Conservation (phyloP, 495 filamentous ascomycete species). For the Neurospora sublineolata region DNA sequence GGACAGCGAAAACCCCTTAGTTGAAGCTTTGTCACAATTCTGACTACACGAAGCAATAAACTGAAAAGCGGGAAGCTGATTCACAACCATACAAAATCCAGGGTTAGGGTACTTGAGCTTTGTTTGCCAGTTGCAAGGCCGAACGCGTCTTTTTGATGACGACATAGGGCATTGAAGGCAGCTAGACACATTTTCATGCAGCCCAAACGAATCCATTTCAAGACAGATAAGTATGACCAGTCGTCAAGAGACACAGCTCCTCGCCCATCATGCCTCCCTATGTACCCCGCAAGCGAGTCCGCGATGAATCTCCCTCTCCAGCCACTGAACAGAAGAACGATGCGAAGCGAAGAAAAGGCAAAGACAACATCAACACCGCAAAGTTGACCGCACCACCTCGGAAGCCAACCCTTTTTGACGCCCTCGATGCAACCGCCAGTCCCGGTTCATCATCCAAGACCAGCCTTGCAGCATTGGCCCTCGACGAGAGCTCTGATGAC, state of each 20-base stretch:
- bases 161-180: background rate
- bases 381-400: constrained; percentile 20
- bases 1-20: background rate
- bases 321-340: constrained; percentile 6
- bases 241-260: background rate
- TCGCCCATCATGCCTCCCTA: constrained; percentile 30
- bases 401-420: constrained; percentile 55
- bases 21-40: background rate
- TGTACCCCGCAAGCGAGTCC: constrained; percentile 36
- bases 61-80: background rate
- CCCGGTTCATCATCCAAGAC: constrained; percentile 38
- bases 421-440: constrained; percentile 46
- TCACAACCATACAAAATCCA: background rate
- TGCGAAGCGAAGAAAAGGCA: background rate
- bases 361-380: constrained; percentile 5
- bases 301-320: constrained; percentile 17
- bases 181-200: background rate
- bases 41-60: background rate
- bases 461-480: constrained; percentile 32
- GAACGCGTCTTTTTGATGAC: background rate
- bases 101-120: background rate
- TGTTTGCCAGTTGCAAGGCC: background rate
- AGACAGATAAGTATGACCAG: constrained; percentile 1
- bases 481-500: constrained; percentile 46
- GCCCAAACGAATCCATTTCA: background rate